Base-by-base conservation (phyloP, 306 rosid genomes). In the Lathyrus sativus region DNA sequence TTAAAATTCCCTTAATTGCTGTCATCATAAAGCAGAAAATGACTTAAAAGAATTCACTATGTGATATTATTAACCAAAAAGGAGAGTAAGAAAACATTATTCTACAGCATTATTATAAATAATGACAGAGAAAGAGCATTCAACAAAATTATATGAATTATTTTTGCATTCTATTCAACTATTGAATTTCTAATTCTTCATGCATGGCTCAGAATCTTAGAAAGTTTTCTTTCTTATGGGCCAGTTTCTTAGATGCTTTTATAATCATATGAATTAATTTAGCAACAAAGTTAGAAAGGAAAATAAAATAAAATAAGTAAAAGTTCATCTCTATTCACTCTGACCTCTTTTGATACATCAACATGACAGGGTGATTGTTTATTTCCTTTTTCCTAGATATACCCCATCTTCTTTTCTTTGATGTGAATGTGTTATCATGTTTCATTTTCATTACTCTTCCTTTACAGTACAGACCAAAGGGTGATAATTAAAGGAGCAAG, bases 221-320 rank as follows among this genome's bases (percentile, higher is more conserved):
- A 81, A 65, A 64, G 68, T 59, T 80, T 75, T 67, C 60, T 71
- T 26, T 72, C 62, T 22, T 1, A 42, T 24, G 82, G 80, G 45
- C 81, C 75, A 76, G 44, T 22, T 51, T 15, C 62, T 53, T 38
- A 2, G 51, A 49, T 67, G 35, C 63, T 62, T 77, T 73, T 81
- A 33, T 69, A 35, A 35, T 51, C 53, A 41, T 43, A 18, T 17
- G 65, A 51, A 65, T 70, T 55, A 55, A 55, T 55, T 66, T 1
- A 42, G 60, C 74, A 37, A 58, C 11, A 69, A 72, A 54, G 74
- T 46, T 62, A 67, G n/a, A n/a, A n/a, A n/a, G n/a, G n/a, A n/a
- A n/a, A n/a, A n/a, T n/a, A n/a, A n/a, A n/a, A n/a, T n/a, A n/a
- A n/a, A n/a, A n/a, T n/a, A n/a, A n/a, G n/a, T n/a, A n/a, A n/a